Evolutionary conservation across 2,329 filamentous ascomycete species (phyloP), one percentile per base, ranked within the genome.

Genomic region (Hypoxylon sp.): DNA sequence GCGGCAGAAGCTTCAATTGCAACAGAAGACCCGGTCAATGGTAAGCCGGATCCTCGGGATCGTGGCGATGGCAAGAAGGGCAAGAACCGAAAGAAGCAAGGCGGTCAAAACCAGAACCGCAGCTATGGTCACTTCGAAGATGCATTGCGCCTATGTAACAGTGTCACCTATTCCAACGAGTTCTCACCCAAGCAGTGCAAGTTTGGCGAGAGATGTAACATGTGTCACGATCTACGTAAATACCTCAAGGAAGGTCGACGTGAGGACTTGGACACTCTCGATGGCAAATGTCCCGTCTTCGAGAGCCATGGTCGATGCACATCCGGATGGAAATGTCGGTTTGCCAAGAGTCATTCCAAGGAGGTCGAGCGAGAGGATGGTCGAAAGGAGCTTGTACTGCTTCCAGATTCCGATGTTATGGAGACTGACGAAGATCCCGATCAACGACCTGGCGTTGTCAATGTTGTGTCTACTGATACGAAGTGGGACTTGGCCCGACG

Each of bases 271-370:
- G 80, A 81, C 4, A 90, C 88, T 0, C 88, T 96, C 64, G 80
- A 78, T 30, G 88, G 90, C 5, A 78, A 87, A 55, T 99, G 94
- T 66, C 93, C 92, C 0, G 81, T 96, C 6, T 97, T 85, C 70
- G 86, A 90, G 60, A 77, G 78, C 11, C 83, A 87, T 58, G 92
- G 92, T 8, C 83, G 79, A 55, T 99, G 94, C 64, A 80, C 83
- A 37, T 83, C 88, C 9, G 94, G 94, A 4, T 99, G 93, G 92
- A 96, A 93, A 69, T 99, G 94, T 69, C 88, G 93, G 15, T 96
- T 97, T 67, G 88, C 90, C 23, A 82, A 82, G 57, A 95, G 90
- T 57, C 94, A 99, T 72, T 94, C 91, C 63, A 80, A 86, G 56
- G 93, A 97, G 72, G 73, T 89, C 16, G 83, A 89, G 59, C 84